These are phyloP conservation scores for Lactifluus subvellereus DNA, from an alignment of 768 basidiomycete species.

Conservation along the genomic window DNA sequence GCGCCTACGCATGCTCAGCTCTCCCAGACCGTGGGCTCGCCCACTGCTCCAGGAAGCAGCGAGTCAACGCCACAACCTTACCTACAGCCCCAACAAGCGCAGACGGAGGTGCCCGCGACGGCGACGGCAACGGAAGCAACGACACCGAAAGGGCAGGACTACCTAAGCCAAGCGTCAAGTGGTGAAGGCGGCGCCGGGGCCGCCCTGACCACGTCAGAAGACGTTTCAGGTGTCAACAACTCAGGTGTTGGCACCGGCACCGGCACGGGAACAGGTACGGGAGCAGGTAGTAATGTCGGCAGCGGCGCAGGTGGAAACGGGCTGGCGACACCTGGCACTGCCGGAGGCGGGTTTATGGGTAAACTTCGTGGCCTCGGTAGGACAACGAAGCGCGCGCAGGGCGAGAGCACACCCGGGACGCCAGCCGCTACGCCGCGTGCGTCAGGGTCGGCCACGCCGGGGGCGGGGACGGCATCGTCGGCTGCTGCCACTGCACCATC, in stretches of 20 bases:
- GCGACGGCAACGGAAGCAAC: not conserved
- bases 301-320: not conserved
- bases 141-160: constrained; percentile 38
- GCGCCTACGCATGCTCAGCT: not conserved
- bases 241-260: constrained; percentile 12
- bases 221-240: constrained; percentile 40
- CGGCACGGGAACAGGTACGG: not conserved
- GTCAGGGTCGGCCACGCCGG: not conserved
- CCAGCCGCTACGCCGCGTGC: not conserved
- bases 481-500: not conserved
- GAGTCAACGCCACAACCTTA: constrained; percentile 1
- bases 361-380: constrained; percentile 72
- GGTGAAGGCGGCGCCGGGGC: constrained; percentile 34
- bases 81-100: not conserved
- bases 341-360: constrained; percentile 63
- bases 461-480: not conserved
- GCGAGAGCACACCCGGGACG: constrained; percentile 26
- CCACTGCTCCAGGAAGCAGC: not conserved
- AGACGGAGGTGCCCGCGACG: not conserved
- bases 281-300: not conserved
- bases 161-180: constrained; percentile 43
- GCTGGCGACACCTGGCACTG: constrained; percentile 21
- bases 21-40: constrained; percentile 23
- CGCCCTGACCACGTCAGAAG: constrained; percentile 37
- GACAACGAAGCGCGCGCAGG: constrained; percentile 37